A percentile compares a stretch with the other conserved stretches of the same genome.
These are phyloP conservation scores for Venturia nashicola DNA, from an alignment of 2,329 filamentous ascomycete species.

Conservation along the genomic window DNA sequence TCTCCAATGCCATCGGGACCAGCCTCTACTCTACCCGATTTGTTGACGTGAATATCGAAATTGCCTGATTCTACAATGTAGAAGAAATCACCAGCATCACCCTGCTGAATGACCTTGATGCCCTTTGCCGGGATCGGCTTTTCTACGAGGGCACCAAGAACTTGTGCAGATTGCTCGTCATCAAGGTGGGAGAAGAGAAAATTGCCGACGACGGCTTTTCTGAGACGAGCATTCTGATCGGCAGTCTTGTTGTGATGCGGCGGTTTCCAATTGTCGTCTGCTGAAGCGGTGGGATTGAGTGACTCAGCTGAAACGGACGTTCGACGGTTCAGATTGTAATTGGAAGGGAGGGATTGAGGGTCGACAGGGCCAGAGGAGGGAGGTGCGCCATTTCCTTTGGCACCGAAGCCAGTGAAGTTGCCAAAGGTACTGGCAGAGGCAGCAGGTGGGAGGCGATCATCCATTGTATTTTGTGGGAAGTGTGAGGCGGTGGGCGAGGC, in stretches of 20 bases:
- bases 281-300: constrained; percentile 73
- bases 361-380: constrained; percentile 32
- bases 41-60: constrained; percentile 87
- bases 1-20: constrained; percentile 72
- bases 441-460: constrained; percentile 25
- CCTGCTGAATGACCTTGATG: constrained; percentile 85
- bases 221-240: constrained; percentile 70
- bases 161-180: constrained; percentile 79
- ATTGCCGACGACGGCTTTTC: constrained; percentile 72
- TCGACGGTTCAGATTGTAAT: constrained; percentile 87
- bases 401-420: constrained; percentile 23
- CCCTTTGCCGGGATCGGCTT: constrained; percentile 91
- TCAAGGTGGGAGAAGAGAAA: constrained; percentile 92
- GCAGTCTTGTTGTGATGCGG: constrained; percentile 71
- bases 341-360: constrained; percentile 65
- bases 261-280: constrained; percentile 80
- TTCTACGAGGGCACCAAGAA: constrained; percentile 82
- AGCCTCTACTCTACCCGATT: constrained; percentile 61
- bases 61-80: constrained; percentile 87
- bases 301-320: constrained; percentile 97
- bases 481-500: constrained; percentile 54
- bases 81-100: constrained; percentile 93
- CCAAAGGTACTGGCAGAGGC: constrained; percentile 18
- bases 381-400: constrained; percentile 13
- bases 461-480: constrained; percentile 31